Conservation (phyloP, 2,329 filamentous ascomycete genomes). For the Fusarium sublunatum region DNA sequence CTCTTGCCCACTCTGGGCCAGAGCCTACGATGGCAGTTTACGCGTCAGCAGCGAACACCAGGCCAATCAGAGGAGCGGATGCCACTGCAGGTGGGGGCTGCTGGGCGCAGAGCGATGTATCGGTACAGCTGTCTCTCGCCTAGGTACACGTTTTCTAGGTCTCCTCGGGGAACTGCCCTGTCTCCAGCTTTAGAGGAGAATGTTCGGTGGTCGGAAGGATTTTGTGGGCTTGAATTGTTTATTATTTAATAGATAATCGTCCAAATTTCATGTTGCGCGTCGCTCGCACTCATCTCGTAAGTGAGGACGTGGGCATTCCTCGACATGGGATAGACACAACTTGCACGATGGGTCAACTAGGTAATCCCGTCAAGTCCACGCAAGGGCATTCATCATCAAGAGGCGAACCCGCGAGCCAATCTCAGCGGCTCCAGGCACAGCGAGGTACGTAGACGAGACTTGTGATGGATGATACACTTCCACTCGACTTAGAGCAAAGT, state of each 20-base stretch:
- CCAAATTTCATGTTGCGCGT: constrained; percentile 24
- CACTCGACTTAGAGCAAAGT: constrained; percentile 18
- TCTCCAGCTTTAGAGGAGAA: constrained; percentile 15
- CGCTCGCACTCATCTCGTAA: neutral
- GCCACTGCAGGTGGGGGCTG: constrained; percentile 36
- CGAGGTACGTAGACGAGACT: constrained; percentile 33
- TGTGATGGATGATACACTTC: constrained; percentile 13
- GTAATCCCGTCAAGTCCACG: constrained; percentile 23
- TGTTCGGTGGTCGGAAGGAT: constrained; percentile 1
- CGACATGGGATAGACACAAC: neutral
- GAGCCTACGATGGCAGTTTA: constrained; percentile 51
- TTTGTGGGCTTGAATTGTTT: constrained; percentile 21
- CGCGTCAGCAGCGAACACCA: constrained; percentile 51
- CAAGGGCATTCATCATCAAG: constrained; percentile 41
- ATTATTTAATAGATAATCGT: constrained; percentile 25
- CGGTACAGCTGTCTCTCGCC: constrained; percentile 37
- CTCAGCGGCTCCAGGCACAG: constrained; percentile 22
- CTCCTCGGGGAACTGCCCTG: constrained; percentile 13
- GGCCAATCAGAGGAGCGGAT: constrained; percentile 46
- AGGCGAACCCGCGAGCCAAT: constrained; percentile 34
- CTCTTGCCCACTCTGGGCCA: constrained; percentile 44
- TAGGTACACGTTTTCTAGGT: constrained; percentile 22
- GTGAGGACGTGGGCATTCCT: constrained; percentile 12
- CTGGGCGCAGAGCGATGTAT: constrained; percentile 46
- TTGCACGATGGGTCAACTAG: constrained; percentile 24